phyloP scores from a whole-genome alignment of 208 protist species.

The Acanthamoeba pearcei region DNA sequence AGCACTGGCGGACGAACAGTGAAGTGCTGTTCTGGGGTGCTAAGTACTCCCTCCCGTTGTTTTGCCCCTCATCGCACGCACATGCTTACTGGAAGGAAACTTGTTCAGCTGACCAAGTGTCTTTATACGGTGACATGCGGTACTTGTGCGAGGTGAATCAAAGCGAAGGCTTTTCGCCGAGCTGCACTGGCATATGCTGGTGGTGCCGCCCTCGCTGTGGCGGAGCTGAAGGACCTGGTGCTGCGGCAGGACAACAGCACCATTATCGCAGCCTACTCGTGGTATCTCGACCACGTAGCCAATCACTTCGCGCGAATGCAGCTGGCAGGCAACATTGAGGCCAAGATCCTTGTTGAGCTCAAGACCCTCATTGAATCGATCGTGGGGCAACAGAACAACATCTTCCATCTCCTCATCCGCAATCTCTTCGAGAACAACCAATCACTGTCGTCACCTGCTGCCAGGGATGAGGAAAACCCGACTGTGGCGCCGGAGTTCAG shows the following conservation, averaged over 20 bases:
- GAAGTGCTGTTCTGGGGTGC: background rate
- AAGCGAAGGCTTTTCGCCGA: background rate
- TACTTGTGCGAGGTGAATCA: background rate
- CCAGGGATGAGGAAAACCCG: background rate
- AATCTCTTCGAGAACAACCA: too few relatives aligned
- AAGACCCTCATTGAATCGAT: background rate
- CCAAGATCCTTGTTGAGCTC: background rate
- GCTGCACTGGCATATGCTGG: background rate
- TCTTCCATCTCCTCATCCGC: conserved; percentile 5
- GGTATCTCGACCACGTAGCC: background rate
- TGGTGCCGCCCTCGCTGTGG: background rate
- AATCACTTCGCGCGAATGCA: background rate
- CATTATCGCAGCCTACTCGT: background rate
- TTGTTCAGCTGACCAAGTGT: background rate
- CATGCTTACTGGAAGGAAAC: background rate
- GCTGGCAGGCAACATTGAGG: background rate
- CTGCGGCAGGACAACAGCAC: conserved; percentile 21
- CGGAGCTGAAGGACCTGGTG: background rate
- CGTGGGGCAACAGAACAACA: background rate
- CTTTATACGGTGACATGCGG: background rate
- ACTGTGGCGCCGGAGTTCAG: background rate
- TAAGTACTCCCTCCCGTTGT: background rate
- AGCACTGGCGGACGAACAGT: background rate
- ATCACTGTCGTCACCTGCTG: background rate
- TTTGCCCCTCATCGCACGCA: background rate